phyloP scores from a whole-genome alignment of 73 alveolate genomes.

The Paramecium caudatum region DNA sequence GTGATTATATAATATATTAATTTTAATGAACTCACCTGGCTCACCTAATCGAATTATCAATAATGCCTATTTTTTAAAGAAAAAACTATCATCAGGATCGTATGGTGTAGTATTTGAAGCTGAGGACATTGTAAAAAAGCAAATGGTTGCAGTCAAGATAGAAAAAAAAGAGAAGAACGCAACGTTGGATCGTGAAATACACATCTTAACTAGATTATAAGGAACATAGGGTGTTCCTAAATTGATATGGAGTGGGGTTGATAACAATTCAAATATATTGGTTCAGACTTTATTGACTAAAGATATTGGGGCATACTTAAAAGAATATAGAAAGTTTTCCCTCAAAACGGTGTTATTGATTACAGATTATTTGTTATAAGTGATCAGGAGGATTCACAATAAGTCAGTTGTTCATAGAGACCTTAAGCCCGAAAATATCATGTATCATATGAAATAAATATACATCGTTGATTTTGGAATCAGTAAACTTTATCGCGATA shows the following conservation, averaged over 20 bases:
- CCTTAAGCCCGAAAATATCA: constrained; percentile 73
- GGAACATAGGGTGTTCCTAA: constrained; percentile 72
- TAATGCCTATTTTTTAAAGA: constrained; percentile 66
- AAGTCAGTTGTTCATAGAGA: constrained; percentile 76
- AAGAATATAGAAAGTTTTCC: constrained; percentile 68
- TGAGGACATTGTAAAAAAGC: constrained; percentile 55
- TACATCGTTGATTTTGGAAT: constrained; percentile 75
- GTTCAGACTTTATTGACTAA: constrained; percentile 36
- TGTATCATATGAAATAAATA: constrained; percentile 33
- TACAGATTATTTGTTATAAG: constrained; percentile 55
- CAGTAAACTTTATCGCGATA: constrained; percentile 73
- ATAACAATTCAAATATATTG: constrained; percentile 51
- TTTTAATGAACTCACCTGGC: constrained; percentile 24
- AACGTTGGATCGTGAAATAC: constrained; percentile 73
- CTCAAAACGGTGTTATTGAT: constrained; percentile 71
- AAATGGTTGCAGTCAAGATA: constrained; percentile 56
- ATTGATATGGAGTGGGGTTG: constrained; percentile 70
- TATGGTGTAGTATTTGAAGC: constrained; percentile 93
- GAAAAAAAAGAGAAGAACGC: constrained; percentile 72
- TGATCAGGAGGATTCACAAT: constrained; percentile 64
- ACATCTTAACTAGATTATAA: constrained; percentile 67
- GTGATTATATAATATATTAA: no score
- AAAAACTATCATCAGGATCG: constrained; percentile 91
- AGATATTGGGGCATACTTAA: constrained; percentile 72
- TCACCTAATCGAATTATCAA: constrained; percentile 9